Base-by-base conservation (phyloP, 768 basidiomycete genomes). In the Gyrodon lividus region DNA sequence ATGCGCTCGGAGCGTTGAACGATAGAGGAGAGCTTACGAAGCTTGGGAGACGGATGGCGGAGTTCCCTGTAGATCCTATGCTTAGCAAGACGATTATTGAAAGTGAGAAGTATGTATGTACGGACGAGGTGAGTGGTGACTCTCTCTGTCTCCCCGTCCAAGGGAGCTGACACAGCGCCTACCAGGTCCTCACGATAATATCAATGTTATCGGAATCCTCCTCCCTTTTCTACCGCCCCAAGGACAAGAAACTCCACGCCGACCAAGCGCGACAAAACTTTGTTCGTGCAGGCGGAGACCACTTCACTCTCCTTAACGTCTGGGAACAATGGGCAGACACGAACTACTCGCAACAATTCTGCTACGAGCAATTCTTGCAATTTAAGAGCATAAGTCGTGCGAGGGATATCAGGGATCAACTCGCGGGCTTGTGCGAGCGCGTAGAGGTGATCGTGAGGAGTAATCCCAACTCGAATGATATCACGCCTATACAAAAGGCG, bases 321-420 rank as follows among this genome's bases (percentile, higher is more conserved):
- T 98, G 94, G 89, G 95, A 98, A 67, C 95, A 98, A 64, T 99
- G 97, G 97, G 90, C 90, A 17, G 97, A 99, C 56, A 92, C 95
- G 20, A 93, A 93, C 63, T 98, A 94, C 66, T 95, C 92, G 19
- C 92, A 98, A 66, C 92, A 95, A 61, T 97, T 92, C 72, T 95
- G 92, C 63, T 97, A 95, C 66, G 94, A 96, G 64, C 91, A 95
- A 58, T 98, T 91, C 73, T 70, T 97, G 43, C 95, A 96, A 66
- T 94, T 87, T 79, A 97, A 98, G 78, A 92, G 89, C 55, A 74
- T 99, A 22, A 89, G 87, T 61, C 82, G 97, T 34, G 96, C 97
- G 0, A 86, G 97, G 23, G 96, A 99, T 70, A 96, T 99, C 59
- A 85, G 97, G 22, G 91, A 94, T 65, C 95, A 99, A 70, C 80